A percentile compares a stretch with the other conserved stretches of the same genome.
Evolutionary conservation across 768 basidiomycete genomes (phyloP).

Genomic region (Mycena latifolia): DNA sequence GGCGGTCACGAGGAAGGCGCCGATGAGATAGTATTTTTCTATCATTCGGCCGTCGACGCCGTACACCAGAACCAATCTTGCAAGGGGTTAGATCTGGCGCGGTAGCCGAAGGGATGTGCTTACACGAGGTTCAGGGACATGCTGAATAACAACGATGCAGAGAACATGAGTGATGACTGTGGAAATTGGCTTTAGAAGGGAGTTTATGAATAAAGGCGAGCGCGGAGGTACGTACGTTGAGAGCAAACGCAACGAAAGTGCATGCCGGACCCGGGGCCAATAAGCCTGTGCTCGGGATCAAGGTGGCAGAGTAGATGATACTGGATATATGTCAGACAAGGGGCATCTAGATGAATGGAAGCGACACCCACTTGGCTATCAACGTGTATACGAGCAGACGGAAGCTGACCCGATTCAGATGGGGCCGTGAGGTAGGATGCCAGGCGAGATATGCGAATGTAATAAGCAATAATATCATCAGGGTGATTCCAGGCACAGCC

Average conservation of each 20-base stretch:
- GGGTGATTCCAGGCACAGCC: not conserved
- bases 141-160: slow-evolving; percentile 15
- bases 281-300: too few relatives aligned
- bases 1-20: not conserved
- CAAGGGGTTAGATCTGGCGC: not conserved
- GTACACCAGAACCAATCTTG: slow-evolving; percentile 15
- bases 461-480: not conserved
- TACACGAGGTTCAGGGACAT: slow-evolving; percentile 22
- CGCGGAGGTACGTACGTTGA: not conserved
- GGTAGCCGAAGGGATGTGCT: not conserved
- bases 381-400: slow-evolving; percentile 17
- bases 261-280: slow-evolving; percentile 4
- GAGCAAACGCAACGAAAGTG: slow-evolving; percentile 2
- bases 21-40: slow-evolving; percentile 17
- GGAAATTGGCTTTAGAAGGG: not conserved
- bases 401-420: slow-evolving; percentile 2
- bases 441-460: not conserved
- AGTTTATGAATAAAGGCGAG: not conserved
- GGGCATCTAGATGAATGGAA: not conserved
- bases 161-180: slow-evolving; percentile 7
- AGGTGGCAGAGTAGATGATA: not conserved
- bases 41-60: slow-evolving; percentile 13
- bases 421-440: not conserved
- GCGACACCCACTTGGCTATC: slow-evolving; percentile 5
- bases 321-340: not conserved